Percentiles rank a stretch among this genome's conserved stretches.
Conservation (phyloP, 129 eudicot genomes). For the Lactuca sativa region DNA sequence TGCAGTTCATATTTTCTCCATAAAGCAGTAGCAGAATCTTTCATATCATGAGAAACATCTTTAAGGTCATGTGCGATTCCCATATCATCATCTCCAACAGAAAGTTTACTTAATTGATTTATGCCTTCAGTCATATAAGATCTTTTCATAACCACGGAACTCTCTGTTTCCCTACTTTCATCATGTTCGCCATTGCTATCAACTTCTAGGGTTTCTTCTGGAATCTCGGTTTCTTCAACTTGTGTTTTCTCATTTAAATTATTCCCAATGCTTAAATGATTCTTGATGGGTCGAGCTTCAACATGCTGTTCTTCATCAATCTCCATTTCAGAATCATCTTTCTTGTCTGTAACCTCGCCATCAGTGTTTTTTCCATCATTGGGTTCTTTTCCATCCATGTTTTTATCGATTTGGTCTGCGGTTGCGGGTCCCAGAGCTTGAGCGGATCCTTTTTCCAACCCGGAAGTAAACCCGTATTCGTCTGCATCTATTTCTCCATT, state of each 20-base stretch:
- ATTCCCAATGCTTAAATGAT: slow-evolving; percentile 18
- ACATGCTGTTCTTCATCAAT: slow-evolving; percentile 41
- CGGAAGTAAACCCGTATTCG: slow-evolving; percentile 83
- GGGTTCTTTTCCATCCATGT: slow-evolving; percentile 42
- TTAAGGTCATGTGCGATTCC: slow-evolving; percentile 47
- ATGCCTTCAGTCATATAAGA: slow-evolving; percentile 46
- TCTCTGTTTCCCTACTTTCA: slow-evolving; percentile 31
- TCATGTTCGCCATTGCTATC: slow-evolving; percentile 17
- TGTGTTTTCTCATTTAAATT: slow-evolving; percentile 31
- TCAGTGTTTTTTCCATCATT: slow-evolving; percentile 49
- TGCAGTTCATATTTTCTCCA: slow-evolving; percentile 84
- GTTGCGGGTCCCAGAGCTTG: slow-evolving; percentile 91
- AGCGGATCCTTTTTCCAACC: slow-evolving; percentile 73
- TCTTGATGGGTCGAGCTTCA: slow-evolving; percentile 36
- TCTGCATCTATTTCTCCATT: slow-evolving; percentile 65
- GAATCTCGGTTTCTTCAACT: slow-evolving; percentile 28
- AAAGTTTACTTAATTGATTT: slow-evolving; percentile 37
- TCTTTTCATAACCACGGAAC: slow-evolving; percentile 55
- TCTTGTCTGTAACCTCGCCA: slow-evolving; percentile 20
- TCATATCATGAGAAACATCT: slow-evolving; percentile 44
- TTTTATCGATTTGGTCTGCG: slow-evolving; percentile 63
- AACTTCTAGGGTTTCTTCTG: slow-evolving; percentile 43
- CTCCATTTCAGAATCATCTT: slow-evolving; percentile 52
- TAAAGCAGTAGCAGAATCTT: slow-evolving; percentile 54
- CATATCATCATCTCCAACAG: slow-evolving; percentile 42